These are phyloP conservation scores for Podospora conica DNA, from an alignment of 495 filamentous ascomycete genomes.

Conservation along the genomic window DNA sequence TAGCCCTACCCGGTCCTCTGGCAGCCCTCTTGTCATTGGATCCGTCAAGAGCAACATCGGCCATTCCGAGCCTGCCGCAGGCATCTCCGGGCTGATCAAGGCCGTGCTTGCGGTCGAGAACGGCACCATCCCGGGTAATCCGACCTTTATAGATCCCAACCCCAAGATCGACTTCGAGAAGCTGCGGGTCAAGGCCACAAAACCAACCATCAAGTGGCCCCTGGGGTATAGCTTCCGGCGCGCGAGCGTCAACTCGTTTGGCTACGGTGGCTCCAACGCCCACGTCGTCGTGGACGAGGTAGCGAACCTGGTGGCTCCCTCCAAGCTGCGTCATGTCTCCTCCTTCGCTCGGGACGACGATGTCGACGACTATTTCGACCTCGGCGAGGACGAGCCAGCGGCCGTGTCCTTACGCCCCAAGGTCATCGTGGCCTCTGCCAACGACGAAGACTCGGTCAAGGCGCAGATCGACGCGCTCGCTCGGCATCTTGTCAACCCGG, in stretches of 20 bases:
- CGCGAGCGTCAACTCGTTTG: conserved; percentile 49
- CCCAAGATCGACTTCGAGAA: conserved; percentile 26
- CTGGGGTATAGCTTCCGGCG: conserved; percentile 17
- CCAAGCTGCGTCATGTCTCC: neutral
- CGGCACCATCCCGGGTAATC: conserved; percentile 29
- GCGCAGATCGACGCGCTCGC: neutral
- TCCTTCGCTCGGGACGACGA: neutral
- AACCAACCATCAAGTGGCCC: conserved; percentile 12
- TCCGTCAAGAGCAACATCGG: conserved; percentile 43
- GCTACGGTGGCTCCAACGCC: conserved; percentile 50
- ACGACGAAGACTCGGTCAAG: conserved; percentile 13
- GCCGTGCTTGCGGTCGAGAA: conserved; percentile 29
- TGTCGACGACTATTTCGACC: neutral
- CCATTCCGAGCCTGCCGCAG: conserved; percentile 34
- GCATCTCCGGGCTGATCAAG: conserved; percentile 38
- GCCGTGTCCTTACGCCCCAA: conserved; percentile 1
- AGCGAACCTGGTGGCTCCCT: neutral
- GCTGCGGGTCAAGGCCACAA: neutral
- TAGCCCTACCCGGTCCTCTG: neutral
- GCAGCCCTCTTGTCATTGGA: conserved; percentile 23
- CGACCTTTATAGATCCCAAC: conserved; percentile 34
- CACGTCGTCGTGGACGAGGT: conserved; percentile 44
- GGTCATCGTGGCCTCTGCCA: conserved; percentile 18
- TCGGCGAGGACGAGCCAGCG: conserved; percentile 21
- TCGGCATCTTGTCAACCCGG: conserved; percentile 21